Evolutionary conservation across 2,329 filamentous ascomycete genomes (phyloP).

Genomic region (Apiospora koreana): DNA sequence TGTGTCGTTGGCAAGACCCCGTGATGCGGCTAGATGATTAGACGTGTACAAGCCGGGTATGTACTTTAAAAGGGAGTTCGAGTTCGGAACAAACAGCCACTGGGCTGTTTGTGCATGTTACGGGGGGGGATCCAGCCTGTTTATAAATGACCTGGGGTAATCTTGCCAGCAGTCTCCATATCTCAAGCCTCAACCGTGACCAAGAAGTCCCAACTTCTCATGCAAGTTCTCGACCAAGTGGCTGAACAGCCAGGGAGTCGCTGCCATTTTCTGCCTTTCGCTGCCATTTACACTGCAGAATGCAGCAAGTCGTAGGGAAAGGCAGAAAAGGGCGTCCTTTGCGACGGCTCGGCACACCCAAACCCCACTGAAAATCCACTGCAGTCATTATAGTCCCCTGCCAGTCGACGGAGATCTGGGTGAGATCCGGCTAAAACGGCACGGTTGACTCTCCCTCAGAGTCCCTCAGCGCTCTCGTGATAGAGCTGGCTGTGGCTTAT

Average conservation of each 20-base stretch:
- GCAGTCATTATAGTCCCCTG: slow-evolving; percentile 1
- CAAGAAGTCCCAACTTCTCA: not conserved
- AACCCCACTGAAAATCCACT: not conserved
- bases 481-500: not conserved
- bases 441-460: not conserved
- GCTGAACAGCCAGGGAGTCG: not conserved
- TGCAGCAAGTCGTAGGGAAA: no score
- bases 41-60: not conserved
- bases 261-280: not conserved
- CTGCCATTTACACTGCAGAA: not conserved
- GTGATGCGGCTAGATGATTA: not conserved
- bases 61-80: not conserved
- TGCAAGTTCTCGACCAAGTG: not conserved
- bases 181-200: not conserved
- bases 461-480: not conserved
- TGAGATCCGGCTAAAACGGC: slow-evolving; percentile 2
- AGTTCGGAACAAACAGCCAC: not conserved
- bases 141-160: slow-evolving; percentile 2
- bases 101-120: not conserved
- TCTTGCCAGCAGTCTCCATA: not conserved
- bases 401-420: slow-evolving; percentile 3
- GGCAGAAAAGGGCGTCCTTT: not conserved
- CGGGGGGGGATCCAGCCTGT: not conserved
- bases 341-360: not conserved
- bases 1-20: not conserved